Conservation (phyloP, 2,329 filamentous ascomycete species). For the Lecanicillium sp. region DNA sequence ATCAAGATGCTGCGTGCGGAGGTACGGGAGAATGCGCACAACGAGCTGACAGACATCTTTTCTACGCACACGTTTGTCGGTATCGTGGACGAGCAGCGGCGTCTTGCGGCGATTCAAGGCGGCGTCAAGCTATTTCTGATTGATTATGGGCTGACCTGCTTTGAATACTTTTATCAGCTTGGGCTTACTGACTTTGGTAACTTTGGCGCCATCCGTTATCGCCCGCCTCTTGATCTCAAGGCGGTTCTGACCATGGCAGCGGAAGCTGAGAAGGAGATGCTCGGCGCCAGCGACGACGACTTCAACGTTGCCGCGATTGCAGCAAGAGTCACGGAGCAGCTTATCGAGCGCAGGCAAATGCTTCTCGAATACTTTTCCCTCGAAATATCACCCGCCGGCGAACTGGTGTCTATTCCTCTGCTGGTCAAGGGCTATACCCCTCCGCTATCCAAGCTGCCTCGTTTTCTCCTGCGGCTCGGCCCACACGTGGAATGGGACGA, state of each 20-base stretch:
- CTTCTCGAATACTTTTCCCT: constrained; percentile 87
- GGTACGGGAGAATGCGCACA: constrained; percentile 77
- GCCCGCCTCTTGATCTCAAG: constrained; percentile 63
- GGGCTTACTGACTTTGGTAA: constrained; percentile 94
- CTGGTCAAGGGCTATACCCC: constrained; percentile 86
- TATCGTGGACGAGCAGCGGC: constrained; percentile 77
- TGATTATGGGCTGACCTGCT: constrained; percentile 81
- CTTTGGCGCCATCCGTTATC: constrained; percentile 77
- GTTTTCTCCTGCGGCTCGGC: constrained; percentile 80
- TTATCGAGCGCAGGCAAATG: constrained; percentile 76
- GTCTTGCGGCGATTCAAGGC: constrained; percentile 86
- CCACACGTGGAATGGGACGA: constrained; percentile 81
- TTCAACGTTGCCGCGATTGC: constrained; percentile 62
- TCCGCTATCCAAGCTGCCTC: constrained; percentile 75
- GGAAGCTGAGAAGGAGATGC: constrained; percentile 53
- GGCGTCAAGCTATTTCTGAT: constrained; percentile 88
- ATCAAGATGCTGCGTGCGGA: constrained; percentile 75
- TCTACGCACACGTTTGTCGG: constrained; percentile 88
- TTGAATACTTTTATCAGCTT: constrained; percentile 92
- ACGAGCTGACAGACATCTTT: constrained; percentile 79
- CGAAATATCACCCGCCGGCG: constrained; percentile 69
- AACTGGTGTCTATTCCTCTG: constrained; percentile 72
- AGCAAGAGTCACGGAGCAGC: constrained; percentile 54
- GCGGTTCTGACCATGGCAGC: constrained; percentile 68
- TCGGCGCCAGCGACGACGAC: constrained; percentile 38